Conservation (phyloP, 805 yeast genomes). For the Sugiyamaella qingdaonensis region DNA sequence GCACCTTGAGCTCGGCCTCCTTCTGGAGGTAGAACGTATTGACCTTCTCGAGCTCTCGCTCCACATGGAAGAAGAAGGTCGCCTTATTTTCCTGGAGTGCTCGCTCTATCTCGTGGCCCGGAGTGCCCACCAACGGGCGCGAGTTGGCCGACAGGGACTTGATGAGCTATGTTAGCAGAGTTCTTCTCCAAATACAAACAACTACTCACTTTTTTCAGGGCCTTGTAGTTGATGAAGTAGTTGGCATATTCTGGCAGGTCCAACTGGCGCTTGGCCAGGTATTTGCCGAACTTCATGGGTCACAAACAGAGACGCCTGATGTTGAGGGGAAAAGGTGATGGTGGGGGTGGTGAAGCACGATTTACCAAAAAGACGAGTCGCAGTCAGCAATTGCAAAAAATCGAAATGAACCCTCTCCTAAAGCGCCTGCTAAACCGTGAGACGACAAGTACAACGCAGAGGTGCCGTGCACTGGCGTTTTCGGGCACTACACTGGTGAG, state of each 20-base stretch:
- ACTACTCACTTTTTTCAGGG: slow-evolving; percentile 59
- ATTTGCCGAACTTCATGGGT: slow-evolving; percentile 85
- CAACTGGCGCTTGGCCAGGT: slow-evolving; percentile 86
- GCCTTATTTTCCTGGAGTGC: slow-evolving; percentile 85
- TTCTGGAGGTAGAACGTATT: slow-evolving; percentile 88
- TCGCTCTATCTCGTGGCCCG: slow-evolving; percentile 38
- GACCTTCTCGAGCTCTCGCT: slow-evolving; percentile 92
- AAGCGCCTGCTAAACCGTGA: not conserved
- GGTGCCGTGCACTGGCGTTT: too few species aligned
- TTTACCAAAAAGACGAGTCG: not conserved
- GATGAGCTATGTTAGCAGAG: slow-evolving; percentile 45
- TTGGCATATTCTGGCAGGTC: slow-evolving; percentile 94
- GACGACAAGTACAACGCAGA: too few species aligned
- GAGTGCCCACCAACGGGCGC: slow-evolving; percentile 27
- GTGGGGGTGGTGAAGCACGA: not conserved
- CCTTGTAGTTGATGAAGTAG: slow-evolving; percentile 91
- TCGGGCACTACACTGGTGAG: too few species aligned
- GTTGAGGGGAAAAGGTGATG: not conserved
- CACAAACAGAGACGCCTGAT: not conserved
- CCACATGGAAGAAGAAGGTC: slow-evolving; percentile 79
- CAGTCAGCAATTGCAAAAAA: not conserved
- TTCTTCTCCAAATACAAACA: not conserved
- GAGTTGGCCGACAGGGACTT: slow-evolving; percentile 63
- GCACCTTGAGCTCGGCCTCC: slow-evolving; percentile 78
- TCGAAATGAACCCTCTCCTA: not conserved